These are phyloP conservation scores for Skeletonema costatum DNA, from an alignment of 108 stramenopile species.

Conservation along the genomic window DNA sequence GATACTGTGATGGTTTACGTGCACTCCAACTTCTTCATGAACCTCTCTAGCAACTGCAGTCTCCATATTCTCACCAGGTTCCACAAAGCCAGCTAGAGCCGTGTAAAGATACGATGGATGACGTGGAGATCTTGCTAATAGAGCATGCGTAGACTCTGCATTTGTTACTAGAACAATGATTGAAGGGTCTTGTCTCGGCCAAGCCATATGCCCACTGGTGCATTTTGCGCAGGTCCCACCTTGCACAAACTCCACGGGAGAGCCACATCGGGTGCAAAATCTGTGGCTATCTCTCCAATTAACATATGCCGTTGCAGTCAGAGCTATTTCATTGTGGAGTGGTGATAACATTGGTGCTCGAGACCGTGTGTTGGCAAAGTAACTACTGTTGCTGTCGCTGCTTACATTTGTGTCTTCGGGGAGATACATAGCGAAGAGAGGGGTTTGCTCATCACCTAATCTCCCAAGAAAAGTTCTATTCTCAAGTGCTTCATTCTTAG, in stretches of 20 bases:
- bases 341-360: slow-evolving; percentile 59
- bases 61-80: slow-evolving; percentile 89
- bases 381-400: slow-evolving; percentile 3
- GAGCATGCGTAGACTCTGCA: slow-evolving; percentile 48
- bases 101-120: slow-evolving; percentile 77
- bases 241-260: slow-evolving; percentile 37
- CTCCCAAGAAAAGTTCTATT: slow-evolving; percentile 54
- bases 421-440: slow-evolving; percentile 61
- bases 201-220: slow-evolving; percentile 53
- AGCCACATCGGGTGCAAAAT: slow-evolving; percentile 69
- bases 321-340: slow-evolving; percentile 73
- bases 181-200: slow-evolving; percentile 85
- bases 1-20: slow-evolving; percentile 53
- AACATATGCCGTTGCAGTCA: slow-evolving; percentile 71
- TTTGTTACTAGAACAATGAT: slow-evolving; percentile 71
- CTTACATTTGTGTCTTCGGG: slow-evolving; percentile 11
- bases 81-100: slow-evolving; percentile 84
- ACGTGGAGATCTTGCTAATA: slow-evolving; percentile 71
- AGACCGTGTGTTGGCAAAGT: slow-evolving; percentile 65
- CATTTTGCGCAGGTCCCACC: slow-evolving; percentile 70
- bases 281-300: slow-evolving; percentile 60
- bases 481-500: slow-evolving; percentile 1
- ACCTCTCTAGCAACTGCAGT: slow-evolving; percentile 72
- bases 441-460: slow-evolving; percentile 14
- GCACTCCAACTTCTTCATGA: slow-evolving; percentile 75